These are phyloP conservation scores for Annulohypoxylon nitens DNA, from an alignment of 495 filamentous ascomycete genomes.

Conservation along the genomic window DNA sequence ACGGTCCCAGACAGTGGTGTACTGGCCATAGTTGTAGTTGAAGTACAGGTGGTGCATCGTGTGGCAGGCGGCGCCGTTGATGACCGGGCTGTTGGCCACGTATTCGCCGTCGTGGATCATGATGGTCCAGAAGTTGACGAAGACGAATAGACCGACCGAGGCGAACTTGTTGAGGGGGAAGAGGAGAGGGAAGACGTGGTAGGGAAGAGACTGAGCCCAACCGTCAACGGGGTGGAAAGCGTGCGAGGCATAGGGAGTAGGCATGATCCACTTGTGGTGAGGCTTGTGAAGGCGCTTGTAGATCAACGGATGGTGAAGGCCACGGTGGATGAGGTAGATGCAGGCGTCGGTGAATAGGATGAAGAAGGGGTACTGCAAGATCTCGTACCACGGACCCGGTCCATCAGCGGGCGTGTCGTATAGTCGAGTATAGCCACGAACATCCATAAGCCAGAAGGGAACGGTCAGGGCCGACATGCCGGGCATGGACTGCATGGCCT, in stretches of 20 bases:
- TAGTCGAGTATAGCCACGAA: conserved; percentile 87
- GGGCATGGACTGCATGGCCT: conserved; percentile 80
- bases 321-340: conserved; percentile 97
- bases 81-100: conserved; percentile 84
- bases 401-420: conserved; percentile 82
- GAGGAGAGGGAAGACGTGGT: conserved; percentile 93
- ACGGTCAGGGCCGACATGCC: conserved; percentile 86
- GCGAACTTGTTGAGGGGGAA: conserved; percentile 94
- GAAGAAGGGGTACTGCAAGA: conserved; percentile 91
- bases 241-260: conserved; percentile 90
- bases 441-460: conserved; percentile 85
- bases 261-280: conserved; percentile 99
- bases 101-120: conserved; percentile 99
- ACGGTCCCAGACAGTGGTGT: conserved; percentile 95
- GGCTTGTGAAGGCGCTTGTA: conserved; percentile 96
- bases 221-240: conserved; percentile 97
- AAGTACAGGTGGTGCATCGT: conserved; percentile 98
- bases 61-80: conserved; percentile 97
- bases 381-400: conserved; percentile 81
- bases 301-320: conserved; percentile 82
- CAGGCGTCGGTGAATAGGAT: conserved; percentile 90
- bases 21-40: conserved; percentile 99
- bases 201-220: conserved; percentile 90
- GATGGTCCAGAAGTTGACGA: conserved; percentile 98
- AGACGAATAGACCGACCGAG: conserved; percentile 86